These are phyloP conservation scores for Cystofilobasidium macerans DNA, from an alignment of 768 basidiomycete species.

Conservation along the genomic window DNA sequence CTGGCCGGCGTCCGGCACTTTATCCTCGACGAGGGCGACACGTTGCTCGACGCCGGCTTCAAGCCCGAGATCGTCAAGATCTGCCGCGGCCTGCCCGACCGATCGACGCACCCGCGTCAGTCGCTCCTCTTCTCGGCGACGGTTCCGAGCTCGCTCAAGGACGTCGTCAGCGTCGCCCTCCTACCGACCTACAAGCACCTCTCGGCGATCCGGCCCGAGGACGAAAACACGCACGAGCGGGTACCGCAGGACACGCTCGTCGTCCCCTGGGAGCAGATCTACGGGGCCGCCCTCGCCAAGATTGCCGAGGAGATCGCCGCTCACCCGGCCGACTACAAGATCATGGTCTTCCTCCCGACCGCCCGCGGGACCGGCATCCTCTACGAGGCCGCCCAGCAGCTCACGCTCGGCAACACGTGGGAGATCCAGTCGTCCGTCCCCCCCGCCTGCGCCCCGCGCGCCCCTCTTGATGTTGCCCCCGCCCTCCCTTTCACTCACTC, in stretches of 20 bases:
- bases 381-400: slow-evolving; percentile 33
- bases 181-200: not conserved
- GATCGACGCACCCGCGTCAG: slow-evolving; percentile 56
- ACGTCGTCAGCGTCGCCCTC: slow-evolving; percentile 13
- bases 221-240: slow-evolving; percentile 19
- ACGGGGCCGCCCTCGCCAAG: not conserved
- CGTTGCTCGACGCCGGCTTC: slow-evolving; percentile 84
- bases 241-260: slow-evolving; percentile 7
- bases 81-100: slow-evolving; percentile 31
- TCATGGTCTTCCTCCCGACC: slow-evolving; percentile 59
- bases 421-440: slow-evolving; percentile 48
- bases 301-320: slow-evolving; percentile 3
- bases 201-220: slow-evolving; percentile 11
- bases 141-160: slow-evolving; percentile 51
- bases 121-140: slow-evolving; percentile 88
- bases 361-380: slow-evolving; percentile 49
- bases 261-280: not conserved
- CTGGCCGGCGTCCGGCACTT: slow-evolving; percentile 37
- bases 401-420: slow-evolving; percentile 36
- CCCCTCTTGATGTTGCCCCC: slow-evolving; percentile 40
- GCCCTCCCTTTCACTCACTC: not conserved
- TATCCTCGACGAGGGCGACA: slow-evolving; percentile 85
- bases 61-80: slow-evolving; percentile 74
- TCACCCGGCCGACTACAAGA: slow-evolving; percentile 13
- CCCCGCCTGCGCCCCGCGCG: no score